Conservation (phyloP, 2,329 filamentous ascomycete species). For the Claviceps sp. region DNA sequence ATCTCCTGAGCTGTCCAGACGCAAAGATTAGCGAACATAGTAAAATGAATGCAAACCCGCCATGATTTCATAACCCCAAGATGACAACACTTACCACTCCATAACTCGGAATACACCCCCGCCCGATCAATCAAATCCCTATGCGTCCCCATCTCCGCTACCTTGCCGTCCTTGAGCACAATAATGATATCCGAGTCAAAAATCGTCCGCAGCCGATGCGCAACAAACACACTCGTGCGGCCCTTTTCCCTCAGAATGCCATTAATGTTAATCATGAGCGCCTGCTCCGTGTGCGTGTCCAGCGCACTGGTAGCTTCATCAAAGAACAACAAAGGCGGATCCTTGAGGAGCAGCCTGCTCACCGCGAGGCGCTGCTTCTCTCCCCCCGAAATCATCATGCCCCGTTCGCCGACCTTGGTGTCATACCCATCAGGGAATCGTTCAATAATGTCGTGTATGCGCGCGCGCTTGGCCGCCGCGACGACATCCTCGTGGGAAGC, state of each 20-base stretch:
- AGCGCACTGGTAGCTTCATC: constrained; percentile 89
- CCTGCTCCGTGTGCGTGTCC: constrained; percentile 88
- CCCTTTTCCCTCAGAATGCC: constrained; percentile 77
- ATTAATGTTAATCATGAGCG: constrained; percentile 83
- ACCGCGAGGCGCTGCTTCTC: constrained; percentile 89
- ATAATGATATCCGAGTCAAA: constrained; percentile 90
- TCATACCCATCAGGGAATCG: constrained; percentile 77
- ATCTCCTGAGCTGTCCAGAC: constrained; percentile 44
- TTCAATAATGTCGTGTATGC: constrained; percentile 70
- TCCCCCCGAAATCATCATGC: constrained; percentile 91
- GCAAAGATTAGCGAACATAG: neutral
- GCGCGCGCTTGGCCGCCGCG: constrained; percentile 67
- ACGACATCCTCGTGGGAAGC: constrained; percentile 61
- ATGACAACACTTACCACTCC: constrained; percentile 54
- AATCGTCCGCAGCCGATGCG: constrained; percentile 83
- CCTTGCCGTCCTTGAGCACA: constrained; percentile 68
- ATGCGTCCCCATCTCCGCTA: constrained; percentile 86
- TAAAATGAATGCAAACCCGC: neutral
- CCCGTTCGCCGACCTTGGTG: constrained; percentile 85
- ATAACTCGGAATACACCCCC: constrained; percentile 78
- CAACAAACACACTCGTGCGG: constrained; percentile 88
- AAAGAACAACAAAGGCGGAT: constrained; percentile 83
- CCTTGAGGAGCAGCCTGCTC: constrained; percentile 71
- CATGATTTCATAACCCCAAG: too few species aligned
- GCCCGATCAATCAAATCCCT: constrained; percentile 64